A percentile compares a stretch with the other conserved stretches of the same genome.
Conservation (phyloP, 331 rosid species). For the Stylosanthes scabra region DNA sequence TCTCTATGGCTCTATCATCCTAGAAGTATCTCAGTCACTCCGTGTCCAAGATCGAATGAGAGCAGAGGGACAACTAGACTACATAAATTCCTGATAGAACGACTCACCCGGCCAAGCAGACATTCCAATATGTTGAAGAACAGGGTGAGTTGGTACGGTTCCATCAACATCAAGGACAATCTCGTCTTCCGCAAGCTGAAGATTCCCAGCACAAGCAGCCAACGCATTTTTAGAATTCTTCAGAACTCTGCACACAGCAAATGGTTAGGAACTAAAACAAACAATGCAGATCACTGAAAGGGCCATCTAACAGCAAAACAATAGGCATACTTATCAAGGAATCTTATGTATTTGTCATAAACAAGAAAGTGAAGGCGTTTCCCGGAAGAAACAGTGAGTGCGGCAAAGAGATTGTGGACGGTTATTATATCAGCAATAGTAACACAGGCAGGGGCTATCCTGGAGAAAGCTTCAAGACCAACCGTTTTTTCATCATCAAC, state of each 20-base stretch:
- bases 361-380: constrained; percentile 84
- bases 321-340: constrained; percentile 72
- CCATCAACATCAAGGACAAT: constrained; percentile 88
- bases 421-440: constrained; percentile 82
- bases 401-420: constrained; percentile 78
- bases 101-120: constrained; percentile 93
- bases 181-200: constrained; percentile 79
- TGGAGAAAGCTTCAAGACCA: constrained; percentile 87
- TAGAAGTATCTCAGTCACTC: constrained; percentile 28
- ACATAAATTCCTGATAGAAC: constrained; percentile 30
- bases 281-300: constrained; percentile 23
- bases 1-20: constrained; percentile 5
- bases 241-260: constrained; percentile 60
- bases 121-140: constrained; percentile 91
- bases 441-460: constrained; percentile 86
- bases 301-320: constrained; percentile 1
- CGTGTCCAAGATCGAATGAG: not conserved
- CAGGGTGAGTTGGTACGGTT: constrained; percentile 88
- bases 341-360: constrained; percentile 82
- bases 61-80: not conserved
- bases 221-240: constrained; percentile 65
- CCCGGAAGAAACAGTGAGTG: constrained; percentile 71
- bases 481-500: constrained; percentile 84
- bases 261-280: constrained; percentile 30
- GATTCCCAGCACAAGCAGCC: constrained; percentile 62